Evolutionary conservation across 208 protist species (phyloP).

Genomic region (Acanthamoeba sp.): DNA sequence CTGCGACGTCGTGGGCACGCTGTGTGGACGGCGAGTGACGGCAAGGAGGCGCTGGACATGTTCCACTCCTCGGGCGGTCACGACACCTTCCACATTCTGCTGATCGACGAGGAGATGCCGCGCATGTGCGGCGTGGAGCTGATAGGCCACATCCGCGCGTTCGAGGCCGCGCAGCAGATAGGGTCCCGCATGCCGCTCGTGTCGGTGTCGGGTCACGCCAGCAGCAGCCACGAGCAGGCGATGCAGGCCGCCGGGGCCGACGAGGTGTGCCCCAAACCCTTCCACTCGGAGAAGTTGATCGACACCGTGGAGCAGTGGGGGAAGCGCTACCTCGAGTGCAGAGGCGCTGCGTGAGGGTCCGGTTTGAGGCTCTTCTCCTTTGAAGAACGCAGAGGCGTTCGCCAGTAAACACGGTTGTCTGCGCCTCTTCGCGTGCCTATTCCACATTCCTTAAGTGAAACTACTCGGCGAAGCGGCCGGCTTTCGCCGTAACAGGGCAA

Average conservation of each 20-base stretch:
- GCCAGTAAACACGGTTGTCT: no score
- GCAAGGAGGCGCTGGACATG: not conserved
- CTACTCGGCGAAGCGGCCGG: no score
- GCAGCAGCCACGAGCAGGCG: not conserved
- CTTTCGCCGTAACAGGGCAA: no score
- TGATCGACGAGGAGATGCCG: constrained; percentile 39
- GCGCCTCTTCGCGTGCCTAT: no score
- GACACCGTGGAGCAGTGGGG: not conserved
- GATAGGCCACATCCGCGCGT: not conserved
- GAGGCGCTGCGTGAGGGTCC: no score
- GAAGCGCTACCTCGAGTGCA: not conserved
- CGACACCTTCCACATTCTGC: not conserved
- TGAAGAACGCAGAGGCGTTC: no score
- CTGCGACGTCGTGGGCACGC: not conserved
- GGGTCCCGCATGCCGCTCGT: not conserved
- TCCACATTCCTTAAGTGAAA: no score
- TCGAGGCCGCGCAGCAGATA: not conserved
- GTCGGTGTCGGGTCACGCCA: not conserved
- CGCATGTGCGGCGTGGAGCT: constrained; percentile 1
- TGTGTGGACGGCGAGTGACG: not conserved
- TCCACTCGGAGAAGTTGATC: not conserved
- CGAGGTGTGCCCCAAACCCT: constrained; percentile 9
- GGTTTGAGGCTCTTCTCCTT: no score
- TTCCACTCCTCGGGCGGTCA: not conserved
- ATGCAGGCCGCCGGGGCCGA: not conserved